Evolutionary conservation across 148 eudicot genomes (phyloP).

Genomic region (Heliosperma pusillum): DNA sequence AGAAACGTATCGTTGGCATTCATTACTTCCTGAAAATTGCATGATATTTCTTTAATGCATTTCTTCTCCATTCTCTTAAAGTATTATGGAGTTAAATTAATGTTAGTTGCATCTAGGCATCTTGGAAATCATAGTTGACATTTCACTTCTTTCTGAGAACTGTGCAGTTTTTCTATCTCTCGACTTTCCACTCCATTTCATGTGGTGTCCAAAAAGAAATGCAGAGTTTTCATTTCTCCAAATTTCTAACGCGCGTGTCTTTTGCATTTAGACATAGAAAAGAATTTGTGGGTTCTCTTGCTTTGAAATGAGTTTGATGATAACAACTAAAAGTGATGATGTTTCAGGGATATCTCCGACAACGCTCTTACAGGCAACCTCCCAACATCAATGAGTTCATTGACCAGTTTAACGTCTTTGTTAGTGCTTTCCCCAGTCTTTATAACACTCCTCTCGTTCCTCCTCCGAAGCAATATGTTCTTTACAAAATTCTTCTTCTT

Average conservation of each 20-base stretch:
- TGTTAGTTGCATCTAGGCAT: neutral
- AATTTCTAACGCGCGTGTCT: slow-evolving; percentile 1
- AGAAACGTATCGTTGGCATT: neutral
- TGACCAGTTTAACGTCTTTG: slow-evolving; percentile 69
- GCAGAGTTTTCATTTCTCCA: neutral
- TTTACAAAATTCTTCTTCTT: neutral
- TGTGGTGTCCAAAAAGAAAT: neutral
- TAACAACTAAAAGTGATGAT: slow-evolving; percentile 1
- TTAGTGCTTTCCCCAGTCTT: slow-evolving; percentile 33
- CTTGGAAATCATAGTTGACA: no score
- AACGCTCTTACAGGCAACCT: slow-evolving; percentile 68
- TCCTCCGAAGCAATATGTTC: neutral
- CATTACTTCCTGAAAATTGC: neutral
- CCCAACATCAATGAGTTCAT: slow-evolving; percentile 56
- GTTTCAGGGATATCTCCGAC: slow-evolving; percentile 69
- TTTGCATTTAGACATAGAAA: neutral
- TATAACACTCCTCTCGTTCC: neutral
- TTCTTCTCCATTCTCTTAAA: neutral
- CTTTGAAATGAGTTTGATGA: neutral
- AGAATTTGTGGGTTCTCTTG: neutral
- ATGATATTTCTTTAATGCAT: neutral
- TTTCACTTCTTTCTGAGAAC: no score
- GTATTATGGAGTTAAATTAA: neutral
- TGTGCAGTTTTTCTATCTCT: neutral
- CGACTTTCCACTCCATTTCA: neutral